phyloP scores from a whole-genome alignment of 2,329 filamentous ascomycete species.

The Ophiosphaerella herpotricha region DNA sequence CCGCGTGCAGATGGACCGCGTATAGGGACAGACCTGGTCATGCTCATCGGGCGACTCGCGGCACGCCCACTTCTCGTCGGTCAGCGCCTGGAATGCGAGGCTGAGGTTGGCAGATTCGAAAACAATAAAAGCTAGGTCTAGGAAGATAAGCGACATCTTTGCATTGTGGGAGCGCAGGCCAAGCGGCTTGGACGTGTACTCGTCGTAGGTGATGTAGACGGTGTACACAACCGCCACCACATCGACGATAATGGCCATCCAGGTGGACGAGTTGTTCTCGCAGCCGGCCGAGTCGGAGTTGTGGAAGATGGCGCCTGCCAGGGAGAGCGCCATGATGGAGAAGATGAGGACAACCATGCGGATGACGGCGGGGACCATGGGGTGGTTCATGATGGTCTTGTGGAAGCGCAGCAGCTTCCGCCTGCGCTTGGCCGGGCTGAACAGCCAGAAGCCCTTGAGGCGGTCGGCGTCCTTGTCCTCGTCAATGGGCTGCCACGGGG shows the following conservation, averaged over 20 bases:
- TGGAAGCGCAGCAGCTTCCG: constrained; percentile 65
- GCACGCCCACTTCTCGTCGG: constrained; percentile 62
- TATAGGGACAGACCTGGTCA: constrained; percentile 28
- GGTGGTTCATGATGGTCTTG: constrained; percentile 74
- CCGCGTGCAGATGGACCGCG: constrained; percentile 59
- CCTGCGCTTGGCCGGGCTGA: constrained; percentile 54
- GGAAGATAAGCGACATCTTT: constrained; percentile 86
- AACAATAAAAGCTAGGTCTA: constrained; percentile 95
- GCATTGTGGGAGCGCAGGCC: constrained; percentile 81
- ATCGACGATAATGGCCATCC: constrained; percentile 89
- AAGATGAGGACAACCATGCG: constrained; percentile 82
- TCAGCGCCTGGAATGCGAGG: constrained; percentile 83
- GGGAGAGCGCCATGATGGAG: constrained; percentile 77
- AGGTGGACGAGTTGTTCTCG: constrained; percentile 64
- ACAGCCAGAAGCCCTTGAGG: constrained; percentile 55
- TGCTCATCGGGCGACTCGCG: constrained; percentile 18
- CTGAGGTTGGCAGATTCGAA: constrained; percentile 94
- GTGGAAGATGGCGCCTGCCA: constrained; percentile 76
- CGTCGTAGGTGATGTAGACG: constrained; percentile 91
- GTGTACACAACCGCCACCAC: constrained; percentile 88
- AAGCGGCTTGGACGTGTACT: constrained; percentile 92
- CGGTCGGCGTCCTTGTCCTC: constrained; percentile 56
- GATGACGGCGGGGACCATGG: constrained; percentile 83
- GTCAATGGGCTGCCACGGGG: constrained; percentile 60
- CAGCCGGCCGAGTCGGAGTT: constrained; percentile 45